Percentiles rank a stretch among this genome's conserved stretches.
These are phyloP conservation scores for Phytopythium montanum DNA, from an alignment of 352 stramenopile genomes.

Conservation along the genomic window DNA sequence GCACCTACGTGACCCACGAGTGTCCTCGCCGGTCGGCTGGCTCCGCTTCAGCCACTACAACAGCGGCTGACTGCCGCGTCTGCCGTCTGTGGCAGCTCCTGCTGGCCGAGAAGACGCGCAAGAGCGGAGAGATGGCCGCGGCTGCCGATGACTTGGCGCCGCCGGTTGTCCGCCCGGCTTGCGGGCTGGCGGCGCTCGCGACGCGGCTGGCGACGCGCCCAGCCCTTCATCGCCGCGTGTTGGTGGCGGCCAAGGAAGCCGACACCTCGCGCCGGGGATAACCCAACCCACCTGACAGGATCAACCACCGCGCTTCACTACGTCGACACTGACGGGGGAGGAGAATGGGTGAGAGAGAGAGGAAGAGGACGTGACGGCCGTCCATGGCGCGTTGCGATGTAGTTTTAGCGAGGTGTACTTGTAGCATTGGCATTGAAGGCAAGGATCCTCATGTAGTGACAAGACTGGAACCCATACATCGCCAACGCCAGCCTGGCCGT, in stretches of 20 bases:
- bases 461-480: not conserved
- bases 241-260: constrained; percentile 5
- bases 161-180: not conserved
- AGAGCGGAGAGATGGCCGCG: not conserved
- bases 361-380: not conserved
- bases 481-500: not conserved
- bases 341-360: not conserved
- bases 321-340: not conserved
- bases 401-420: not conserved
- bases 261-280: constrained; percentile 2
- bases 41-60: too few relatives aligned
- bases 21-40: constrained; percentile 22
- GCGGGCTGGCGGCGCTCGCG: constrained; percentile 3
- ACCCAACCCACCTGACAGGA: not conserved
- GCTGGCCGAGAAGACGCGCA: constrained; percentile 18
- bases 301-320: not conserved
- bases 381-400: not conserved
- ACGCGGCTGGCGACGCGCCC: constrained; percentile 1
- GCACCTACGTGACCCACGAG: constrained; percentile 58
- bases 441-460: too few relatives aligned
- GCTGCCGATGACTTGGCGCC: not conserved
- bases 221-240: constrained; percentile 4
- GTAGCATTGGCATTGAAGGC: too few relatives aligned
- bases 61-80: constrained; percentile 48
- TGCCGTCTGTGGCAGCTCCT: constrained; percentile 76